Evolutionary conservation across 2,329 filamentous ascomycete species (phyloP).

Genomic region (Epichloe gansuensis): DNA sequence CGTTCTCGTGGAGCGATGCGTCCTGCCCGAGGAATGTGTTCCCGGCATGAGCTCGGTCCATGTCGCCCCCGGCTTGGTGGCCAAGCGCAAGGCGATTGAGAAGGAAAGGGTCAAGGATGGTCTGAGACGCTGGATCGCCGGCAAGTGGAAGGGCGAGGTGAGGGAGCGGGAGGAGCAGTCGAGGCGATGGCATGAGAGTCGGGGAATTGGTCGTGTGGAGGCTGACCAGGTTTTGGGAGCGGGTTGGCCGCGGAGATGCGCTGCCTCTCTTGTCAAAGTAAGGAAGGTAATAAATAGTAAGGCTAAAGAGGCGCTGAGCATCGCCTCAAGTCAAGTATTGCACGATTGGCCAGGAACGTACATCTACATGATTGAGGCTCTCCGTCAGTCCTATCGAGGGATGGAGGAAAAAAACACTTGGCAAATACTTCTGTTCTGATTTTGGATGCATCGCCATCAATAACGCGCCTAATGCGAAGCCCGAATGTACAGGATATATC

Average conservation of each 20-base stretch:
- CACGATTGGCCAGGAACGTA: too few relatives aligned
- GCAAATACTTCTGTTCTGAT: background rate
- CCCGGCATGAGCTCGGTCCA: constrained; percentile 28
- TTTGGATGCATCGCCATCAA: background rate
- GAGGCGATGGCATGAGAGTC: constrained; percentile 34
- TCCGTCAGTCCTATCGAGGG: too few relatives aligned
- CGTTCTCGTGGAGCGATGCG: constrained; percentile 48
- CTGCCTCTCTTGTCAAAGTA: background rate
- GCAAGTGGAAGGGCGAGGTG: constrained; percentile 43
- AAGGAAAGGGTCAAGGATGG: constrained; percentile 56
- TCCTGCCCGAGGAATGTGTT: constrained; percentile 54
- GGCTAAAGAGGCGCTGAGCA: too few relatives aligned
- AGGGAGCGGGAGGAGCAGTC: constrained; percentile 35
- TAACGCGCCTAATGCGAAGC: background rate
- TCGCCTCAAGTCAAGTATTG: too few relatives aligned
- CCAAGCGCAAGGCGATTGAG: constrained; percentile 49
- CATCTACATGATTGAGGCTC: too few relatives aligned
- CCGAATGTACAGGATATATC: background rate
- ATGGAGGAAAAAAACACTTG: background rate
- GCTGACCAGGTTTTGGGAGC: constrained; percentile 55
- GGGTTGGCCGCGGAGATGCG: constrained; percentile 33
- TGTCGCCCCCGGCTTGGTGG: constrained; percentile 50
- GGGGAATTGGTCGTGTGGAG: constrained; percentile 43
- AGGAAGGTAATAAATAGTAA: too few relatives aligned
- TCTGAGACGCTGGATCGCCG: constrained; percentile 51